Conservation (phyloP, 495 filamentous ascomycete species). For the Xylaria palmicola region DNA sequence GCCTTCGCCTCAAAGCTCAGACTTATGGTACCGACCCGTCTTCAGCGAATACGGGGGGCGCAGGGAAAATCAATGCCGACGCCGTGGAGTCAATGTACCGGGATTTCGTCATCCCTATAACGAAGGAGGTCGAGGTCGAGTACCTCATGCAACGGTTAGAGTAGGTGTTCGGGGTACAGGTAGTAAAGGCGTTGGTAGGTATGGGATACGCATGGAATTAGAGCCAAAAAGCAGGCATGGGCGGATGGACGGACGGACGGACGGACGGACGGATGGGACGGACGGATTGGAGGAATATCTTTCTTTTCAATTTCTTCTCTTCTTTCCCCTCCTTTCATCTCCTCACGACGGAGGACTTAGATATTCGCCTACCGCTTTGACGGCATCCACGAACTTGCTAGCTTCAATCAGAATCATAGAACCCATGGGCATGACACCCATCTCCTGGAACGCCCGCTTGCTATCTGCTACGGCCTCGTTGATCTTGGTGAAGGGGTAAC, state of each 20-base stretch:
- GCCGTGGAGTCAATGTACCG: conserved; percentile 94
- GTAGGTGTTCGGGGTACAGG: conserved; percentile 10
- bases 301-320: conserved; percentile 9
- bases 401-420: conserved; percentile 77
- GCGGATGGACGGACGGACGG: not conserved
- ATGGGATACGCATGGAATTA: not conserved
- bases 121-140: conserved; percentile 95
- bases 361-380: conserved; percentile 70
- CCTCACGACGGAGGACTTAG: conserved; percentile 49
- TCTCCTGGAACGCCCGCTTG: conserved; percentile 90
- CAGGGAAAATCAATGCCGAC: conserved; percentile 82
- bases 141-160: conserved; percentile 93
- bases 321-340: conserved; percentile 16
- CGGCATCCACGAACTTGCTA: conserved; percentile 61
- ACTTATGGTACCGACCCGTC: conserved; percentile 93
- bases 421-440: conserved; percentile 81
- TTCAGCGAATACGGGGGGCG: conserved; percentile 38
- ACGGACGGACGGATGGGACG: not conserved
- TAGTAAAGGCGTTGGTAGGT: conserved; percentile 3
- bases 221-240: conserved; percentile 1
- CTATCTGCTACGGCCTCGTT: conserved; percentile 80
- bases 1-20: conserved; percentile 85
- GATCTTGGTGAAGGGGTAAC: conserved; percentile 75
- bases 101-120: conserved; percentile 93
- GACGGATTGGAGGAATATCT: not conserved